Percentiles rank a stretch among this genome's conserved stretches.
Evolutionary conservation across 2,329 filamentous ascomycete genomes (phyloP).

Genomic region (Fusarium camptoceras): DNA sequence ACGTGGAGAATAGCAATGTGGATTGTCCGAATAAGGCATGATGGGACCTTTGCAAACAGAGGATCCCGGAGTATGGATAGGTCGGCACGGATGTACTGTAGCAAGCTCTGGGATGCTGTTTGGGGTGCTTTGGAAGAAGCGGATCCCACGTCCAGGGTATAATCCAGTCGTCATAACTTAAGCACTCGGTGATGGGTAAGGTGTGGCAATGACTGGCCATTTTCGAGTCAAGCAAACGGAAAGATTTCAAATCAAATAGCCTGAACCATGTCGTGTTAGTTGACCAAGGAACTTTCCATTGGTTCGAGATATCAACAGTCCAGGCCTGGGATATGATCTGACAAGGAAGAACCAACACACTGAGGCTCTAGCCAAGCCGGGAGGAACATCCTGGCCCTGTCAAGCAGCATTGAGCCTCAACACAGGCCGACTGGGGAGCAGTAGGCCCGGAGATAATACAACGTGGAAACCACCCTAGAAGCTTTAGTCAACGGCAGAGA

Average conservation of each 20-base stretch:
- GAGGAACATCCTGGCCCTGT: slow-evolving; percentile 11
- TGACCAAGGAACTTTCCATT: background rate
- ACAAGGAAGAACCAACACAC: background rate
- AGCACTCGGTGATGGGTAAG: slow-evolving; percentile 23
- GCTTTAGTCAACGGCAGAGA: slow-evolving; percentile 9
- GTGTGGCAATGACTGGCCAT: slow-evolving; percentile 21
- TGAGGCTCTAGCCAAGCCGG: slow-evolving; percentile 34
- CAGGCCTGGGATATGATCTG: background rate
- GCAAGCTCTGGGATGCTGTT: slow-evolving; percentile 6
- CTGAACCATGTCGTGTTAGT: background rate
- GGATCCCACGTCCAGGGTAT: slow-evolving; percentile 21
- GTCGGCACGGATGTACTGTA: slow-evolving; percentile 33
- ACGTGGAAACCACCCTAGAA: slow-evolving; percentile 5
- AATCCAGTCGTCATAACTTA: slow-evolving; percentile 26
- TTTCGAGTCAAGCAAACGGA: slow-evolving; percentile 15
- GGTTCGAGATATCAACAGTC: background rate
- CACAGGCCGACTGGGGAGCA: slow-evolving; percentile 7
- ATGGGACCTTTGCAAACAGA: slow-evolving; percentile 23
- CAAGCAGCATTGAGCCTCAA: slow-evolving; percentile 26
- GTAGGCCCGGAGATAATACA: slow-evolving; percentile 15
- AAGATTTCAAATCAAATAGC: slow-evolving; percentile 19
- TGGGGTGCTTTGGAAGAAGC: slow-evolving; percentile 19
- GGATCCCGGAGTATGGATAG: slow-evolving; percentile 30
- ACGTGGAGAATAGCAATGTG: slow-evolving; percentile 14
- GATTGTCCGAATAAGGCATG: slow-evolving; percentile 26